Evolutionary conservation across 768 basidiomycete species (phyloP).

Genomic region (Hericium coralloides): DNA sequence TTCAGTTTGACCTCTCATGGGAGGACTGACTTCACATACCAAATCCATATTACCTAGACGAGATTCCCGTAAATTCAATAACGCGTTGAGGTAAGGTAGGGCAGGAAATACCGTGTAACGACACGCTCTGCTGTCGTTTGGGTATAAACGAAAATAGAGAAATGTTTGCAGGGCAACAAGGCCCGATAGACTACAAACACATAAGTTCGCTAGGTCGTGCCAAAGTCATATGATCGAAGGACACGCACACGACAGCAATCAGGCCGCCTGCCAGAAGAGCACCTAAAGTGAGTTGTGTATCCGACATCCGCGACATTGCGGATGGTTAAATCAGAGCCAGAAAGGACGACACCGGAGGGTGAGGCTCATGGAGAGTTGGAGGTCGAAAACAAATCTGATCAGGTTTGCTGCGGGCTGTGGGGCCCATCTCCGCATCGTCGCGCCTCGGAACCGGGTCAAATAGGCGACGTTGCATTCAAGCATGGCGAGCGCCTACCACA

Average conservation of each 20-base stretch:
- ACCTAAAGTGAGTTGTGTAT: not conserved
- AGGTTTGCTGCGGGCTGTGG: too few relatives aligned
- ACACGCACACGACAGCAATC: not conserved
- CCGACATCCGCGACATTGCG: not conserved
- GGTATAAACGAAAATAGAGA: not conserved
- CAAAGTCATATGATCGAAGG: not conserved
- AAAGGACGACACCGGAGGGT: too few relatives aligned
- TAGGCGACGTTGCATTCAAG: too few relatives aligned
- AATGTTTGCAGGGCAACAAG: not conserved
- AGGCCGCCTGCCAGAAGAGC: not conserved
- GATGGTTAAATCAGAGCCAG: too few relatives aligned
- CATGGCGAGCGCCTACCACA: too few relatives aligned
- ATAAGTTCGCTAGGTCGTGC: not conserved
- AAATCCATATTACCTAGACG: not conserved
- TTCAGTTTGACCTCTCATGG: too few relatives aligned
- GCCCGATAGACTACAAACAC: not conserved
- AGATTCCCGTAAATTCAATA: not conserved
- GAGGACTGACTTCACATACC: not conserved
- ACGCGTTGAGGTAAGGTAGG: not conserved
- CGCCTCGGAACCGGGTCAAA: too few relatives aligned
- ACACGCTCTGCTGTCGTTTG: not conserved
- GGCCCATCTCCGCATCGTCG: too few relatives aligned
- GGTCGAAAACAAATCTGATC: too few relatives aligned
- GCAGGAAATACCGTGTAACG: too few relatives aligned
- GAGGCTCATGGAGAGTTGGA: too few relatives aligned